Evolutionary conservation across 2,329 filamentous ascomycete genomes (phyloP).

Genomic region (Claviceps spartinae): DNA sequence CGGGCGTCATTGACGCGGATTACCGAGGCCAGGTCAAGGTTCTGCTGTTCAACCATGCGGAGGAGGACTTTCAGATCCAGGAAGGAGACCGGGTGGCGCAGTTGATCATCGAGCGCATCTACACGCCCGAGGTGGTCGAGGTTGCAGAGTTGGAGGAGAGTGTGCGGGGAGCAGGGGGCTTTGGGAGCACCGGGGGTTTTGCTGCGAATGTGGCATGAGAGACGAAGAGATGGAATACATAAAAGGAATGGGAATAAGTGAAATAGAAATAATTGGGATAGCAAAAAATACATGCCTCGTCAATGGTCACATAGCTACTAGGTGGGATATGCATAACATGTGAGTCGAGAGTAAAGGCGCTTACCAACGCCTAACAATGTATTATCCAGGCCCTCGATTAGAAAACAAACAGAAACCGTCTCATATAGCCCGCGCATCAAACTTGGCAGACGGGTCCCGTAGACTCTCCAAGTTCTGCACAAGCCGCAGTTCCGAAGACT

Average conservation of each 20-base stretch:
- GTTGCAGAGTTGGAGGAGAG: conserved; percentile 82
- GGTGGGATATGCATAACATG: no score
- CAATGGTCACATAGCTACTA: no score
- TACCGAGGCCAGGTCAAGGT: conserved; percentile 93
- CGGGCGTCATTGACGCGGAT: conserved; percentile 94
- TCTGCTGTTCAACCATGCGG: conserved; percentile 83
- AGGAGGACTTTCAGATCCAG: conserved; percentile 66
- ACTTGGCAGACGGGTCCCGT: conserved; percentile 48
- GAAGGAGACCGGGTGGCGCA: conserved; percentile 88
- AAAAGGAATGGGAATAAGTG: no score
- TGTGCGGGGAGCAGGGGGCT: conserved; percentile 78
- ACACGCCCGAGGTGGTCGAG: conserved; percentile 82
- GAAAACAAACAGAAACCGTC: neutral
- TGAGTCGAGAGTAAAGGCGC: no score
- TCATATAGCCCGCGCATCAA: conserved; percentile 42
- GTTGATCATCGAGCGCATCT: conserved; percentile 86
- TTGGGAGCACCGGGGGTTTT: conserved; percentile 64
- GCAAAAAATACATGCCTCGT: no score
- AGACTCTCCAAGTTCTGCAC: conserved; percentile 61
- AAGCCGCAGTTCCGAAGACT: conserved; percentile 78
- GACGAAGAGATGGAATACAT: neutral
- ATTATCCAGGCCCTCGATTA: neutral
- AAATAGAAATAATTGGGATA: no score
- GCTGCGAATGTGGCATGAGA: neutral
- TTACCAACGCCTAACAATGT: no score